Evolutionary conservation across 2,329 filamentous ascomycete species (phyloP), one percentile per base, ranked within the genome.

Genomic region (Exophiala aquamarina): DNA sequence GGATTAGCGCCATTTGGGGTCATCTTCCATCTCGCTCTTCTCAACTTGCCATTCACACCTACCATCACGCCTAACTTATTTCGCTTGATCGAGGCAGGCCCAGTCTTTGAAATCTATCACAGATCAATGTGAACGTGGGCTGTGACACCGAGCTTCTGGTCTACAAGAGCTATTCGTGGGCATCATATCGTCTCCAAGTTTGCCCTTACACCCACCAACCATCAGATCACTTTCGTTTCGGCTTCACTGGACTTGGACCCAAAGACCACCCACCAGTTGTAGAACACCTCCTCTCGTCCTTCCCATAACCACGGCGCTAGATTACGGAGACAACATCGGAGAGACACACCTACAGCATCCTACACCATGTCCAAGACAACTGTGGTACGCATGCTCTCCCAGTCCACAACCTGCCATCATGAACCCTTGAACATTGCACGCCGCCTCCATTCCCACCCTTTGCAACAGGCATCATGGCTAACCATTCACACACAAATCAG

Each of bases 401-500:
- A 7, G 5, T 37, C 35, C 8, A 7, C 10, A 19, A n/a, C 7
- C 35, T 14, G 28, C 28, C 28, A 9, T n/a, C 32, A 17, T 15
- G 32, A 35, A 8, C 18, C 32, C 7, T 35, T 35, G 7, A 35
- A 35, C 18, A 35, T 31, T 31, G 28, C n/a, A n/a, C 28, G 9
- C 28, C 32, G 6, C 6, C 32, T 34, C 6, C 13, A 6, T 34
- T 14, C 6, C 13, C 5, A 7, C 23, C 29, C 17, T 11, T n/a
- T 26, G 18, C 14, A 32, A 11, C 14, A 31, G 9, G 39, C n/a
- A 37, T 9, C 10, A 31, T 15, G 23, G 43, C 48, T 50, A 38
- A 50, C 38, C 38, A 32, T 11, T 26, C 18, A 35, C 28, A 35
- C 28, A 43, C 10, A 3, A 19, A 18, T 52, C 58, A 83, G 74